Percentiles rank a stretch among this genome's conserved stretches.
Evolutionary conservation across 352 stramenopile genomes (phyloP).

Genomic region (Phytopythium kandeliae): DNA sequence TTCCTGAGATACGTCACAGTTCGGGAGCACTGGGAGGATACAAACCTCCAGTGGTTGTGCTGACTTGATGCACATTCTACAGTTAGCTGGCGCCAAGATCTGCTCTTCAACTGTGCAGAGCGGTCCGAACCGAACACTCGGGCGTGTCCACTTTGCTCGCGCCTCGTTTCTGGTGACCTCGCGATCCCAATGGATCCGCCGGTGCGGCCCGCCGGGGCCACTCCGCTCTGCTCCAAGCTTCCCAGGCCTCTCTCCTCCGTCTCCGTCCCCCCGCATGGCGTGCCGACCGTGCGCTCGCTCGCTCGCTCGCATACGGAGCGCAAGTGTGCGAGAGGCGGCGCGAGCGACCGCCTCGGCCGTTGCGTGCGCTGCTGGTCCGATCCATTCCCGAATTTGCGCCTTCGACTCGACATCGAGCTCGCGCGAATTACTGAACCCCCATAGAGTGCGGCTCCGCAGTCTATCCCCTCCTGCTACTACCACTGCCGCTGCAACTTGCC

Average conservation of each 20-base stretch:
- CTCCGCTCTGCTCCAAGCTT: too few relatives aligned
- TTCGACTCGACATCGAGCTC: background rate
- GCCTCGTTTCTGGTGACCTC: constrained; percentile 1
- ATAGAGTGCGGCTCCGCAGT: too few relatives aligned
- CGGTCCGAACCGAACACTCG: background rate
- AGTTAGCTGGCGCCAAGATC: background rate
- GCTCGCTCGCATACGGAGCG: too few relatives aligned
- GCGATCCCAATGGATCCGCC: constrained; percentile 6
- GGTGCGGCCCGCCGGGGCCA: too few relatives aligned
- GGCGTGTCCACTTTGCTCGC: constrained; percentile 5
- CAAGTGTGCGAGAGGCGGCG: too few relatives aligned
- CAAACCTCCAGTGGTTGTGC: background rate
- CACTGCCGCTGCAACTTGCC: too few relatives aligned
- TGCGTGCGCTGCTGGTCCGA: too few relatives aligned
- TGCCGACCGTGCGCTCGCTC: background rate
- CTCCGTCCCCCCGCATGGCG: background rate
- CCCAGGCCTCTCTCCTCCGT: too few relatives aligned
- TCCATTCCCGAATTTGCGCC: constrained; percentile 10
- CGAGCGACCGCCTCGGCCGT: too few relatives aligned
- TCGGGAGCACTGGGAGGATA: constrained; percentile 1
- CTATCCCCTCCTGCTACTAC: too few relatives aligned
- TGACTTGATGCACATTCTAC: background rate
- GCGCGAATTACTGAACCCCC: constrained; percentile 16
- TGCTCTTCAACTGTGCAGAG: background rate
- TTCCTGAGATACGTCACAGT: constrained; percentile 4